phyloP scores from a whole-genome alignment of 352 stramenopile genomes.

The Pythium oligandrum region DNA sequence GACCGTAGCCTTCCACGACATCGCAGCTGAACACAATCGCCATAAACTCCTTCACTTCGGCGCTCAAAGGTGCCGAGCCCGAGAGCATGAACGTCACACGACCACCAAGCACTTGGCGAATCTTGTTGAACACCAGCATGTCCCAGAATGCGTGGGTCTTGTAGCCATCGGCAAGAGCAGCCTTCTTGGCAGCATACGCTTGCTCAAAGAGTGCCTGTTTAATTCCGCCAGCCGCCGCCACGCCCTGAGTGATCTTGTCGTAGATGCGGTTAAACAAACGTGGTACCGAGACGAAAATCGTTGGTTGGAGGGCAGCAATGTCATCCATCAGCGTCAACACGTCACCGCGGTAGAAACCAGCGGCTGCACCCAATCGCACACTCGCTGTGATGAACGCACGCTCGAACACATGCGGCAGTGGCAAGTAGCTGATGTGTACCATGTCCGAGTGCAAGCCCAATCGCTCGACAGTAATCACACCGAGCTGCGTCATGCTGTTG shows the following conservation, averaged over 20 bases:
- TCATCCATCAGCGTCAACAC: constrained; percentile 90
- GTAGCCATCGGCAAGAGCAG: constrained; percentile 25
- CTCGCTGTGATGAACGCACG: constrained; percentile 81
- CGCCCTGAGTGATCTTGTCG: constrained; percentile 86
- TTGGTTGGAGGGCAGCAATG: constrained; percentile 86
- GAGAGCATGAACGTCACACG: constrained; percentile 87
- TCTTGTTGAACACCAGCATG: constrained; percentile 90
- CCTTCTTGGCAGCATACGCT: constrained; percentile 33
- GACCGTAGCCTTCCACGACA: constrained; percentile 92
- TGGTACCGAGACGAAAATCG: constrained; percentile 89
- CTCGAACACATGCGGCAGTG: constrained; percentile 96
- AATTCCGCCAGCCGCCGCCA: constrained; percentile 28
- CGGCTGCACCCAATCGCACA: constrained; percentile 69
- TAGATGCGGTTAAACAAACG: constrained; percentile 95
- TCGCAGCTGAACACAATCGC: constrained; percentile 85
- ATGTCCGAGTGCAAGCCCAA: constrained; percentile 38
- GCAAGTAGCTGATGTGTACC: constrained; percentile 93
- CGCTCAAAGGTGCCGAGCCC: constrained; percentile 89
- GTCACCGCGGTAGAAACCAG: constrained; percentile 80
- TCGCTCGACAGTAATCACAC: constrained; percentile 14
- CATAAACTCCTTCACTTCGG: constrained; percentile 92
- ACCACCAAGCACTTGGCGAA: constrained; percentile 76
- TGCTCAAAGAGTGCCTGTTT: constrained; percentile 48
- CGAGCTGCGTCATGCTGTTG: constrained; percentile 31
- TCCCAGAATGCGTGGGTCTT: constrained; percentile 84